These are phyloP conservation scores for Ramularia endophylla DNA, from an alignment of 2,329 filamentous ascomycete species.

Conservation along the genomic window DNA sequence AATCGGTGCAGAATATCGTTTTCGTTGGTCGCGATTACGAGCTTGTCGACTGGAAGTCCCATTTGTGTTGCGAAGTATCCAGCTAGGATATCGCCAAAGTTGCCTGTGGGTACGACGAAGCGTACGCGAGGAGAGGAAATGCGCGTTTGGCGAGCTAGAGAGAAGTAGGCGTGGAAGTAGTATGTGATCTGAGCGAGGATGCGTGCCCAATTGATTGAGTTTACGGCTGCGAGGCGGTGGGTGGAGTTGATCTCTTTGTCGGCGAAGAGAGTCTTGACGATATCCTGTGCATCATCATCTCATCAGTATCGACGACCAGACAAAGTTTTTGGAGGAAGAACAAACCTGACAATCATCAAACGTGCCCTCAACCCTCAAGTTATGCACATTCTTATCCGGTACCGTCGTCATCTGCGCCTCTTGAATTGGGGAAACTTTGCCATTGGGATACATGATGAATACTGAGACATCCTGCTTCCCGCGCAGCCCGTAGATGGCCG, in stretches of 20 bases:
- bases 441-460: conserved; percentile 90
- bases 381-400: conserved; percentile 85
- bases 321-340: background rate
- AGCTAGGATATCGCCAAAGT: conserved; percentile 92
- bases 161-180: conserved; percentile 94
- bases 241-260: conserved; percentile 77
- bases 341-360: conserved; percentile 89
- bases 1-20: conserved; percentile 97
- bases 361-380: conserved; percentile 79
- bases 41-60: conserved; percentile 81
- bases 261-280: conserved; percentile 86
- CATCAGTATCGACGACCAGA: background rate
- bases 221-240: conserved; percentile 84
- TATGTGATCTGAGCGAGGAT: conserved; percentile 96
- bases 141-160: conserved; percentile 56
- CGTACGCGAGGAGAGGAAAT: conserved; percentile 66
- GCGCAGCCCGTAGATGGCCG: conserved; percentile 88
- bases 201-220: conserved; percentile 93
- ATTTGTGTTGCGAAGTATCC: conserved; percentile 89
- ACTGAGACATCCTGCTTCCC: conserved; percentile 97
- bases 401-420: conserved; percentile 97
- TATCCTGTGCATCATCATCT: conserved; percentile 53
- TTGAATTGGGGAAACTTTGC: conserved; percentile 84
- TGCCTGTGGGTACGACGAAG: conserved; percentile 89
- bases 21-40: conserved; percentile 91